Evolutionary conservation across 2,329 filamentous ascomycete species (phyloP).

Genomic region (Sporothrix pallida): DNA sequence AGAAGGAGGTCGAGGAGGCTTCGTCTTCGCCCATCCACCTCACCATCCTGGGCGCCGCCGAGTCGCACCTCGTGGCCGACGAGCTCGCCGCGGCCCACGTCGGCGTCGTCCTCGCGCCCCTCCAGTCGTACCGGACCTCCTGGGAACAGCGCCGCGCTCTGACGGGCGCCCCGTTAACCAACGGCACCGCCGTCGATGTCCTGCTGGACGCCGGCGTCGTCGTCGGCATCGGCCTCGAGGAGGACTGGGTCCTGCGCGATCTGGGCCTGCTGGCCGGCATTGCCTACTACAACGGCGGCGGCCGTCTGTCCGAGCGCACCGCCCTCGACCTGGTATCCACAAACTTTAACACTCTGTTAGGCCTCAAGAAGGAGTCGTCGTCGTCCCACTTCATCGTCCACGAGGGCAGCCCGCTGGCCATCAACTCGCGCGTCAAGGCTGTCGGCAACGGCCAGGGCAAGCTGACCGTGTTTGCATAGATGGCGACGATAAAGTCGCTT

Average conservation of each 20-base stretch:
- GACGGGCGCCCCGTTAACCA: constrained; percentile 68
- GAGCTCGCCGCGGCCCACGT: constrained; percentile 63
- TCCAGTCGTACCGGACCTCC: constrained; percentile 58
- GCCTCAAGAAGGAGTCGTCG: constrained; percentile 46
- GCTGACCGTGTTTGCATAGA: constrained; percentile 46
- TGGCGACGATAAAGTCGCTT: neutral
- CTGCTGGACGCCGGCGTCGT: constrained; percentile 64
- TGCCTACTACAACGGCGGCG: constrained; percentile 62
- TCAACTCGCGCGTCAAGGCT: constrained; percentile 61
- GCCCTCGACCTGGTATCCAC: constrained; percentile 63
- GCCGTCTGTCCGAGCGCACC: constrained; percentile 57
- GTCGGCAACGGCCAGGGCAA: constrained; percentile 53
- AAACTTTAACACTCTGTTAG: constrained; percentile 65
- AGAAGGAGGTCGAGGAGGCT: constrained; percentile 58
- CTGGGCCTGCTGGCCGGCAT: constrained; percentile 65
- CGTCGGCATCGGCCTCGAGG: constrained; percentile 63
- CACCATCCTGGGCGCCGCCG: constrained; percentile 66
- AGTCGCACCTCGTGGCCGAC: constrained; percentile 64
- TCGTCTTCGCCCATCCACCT: constrained; percentile 51
- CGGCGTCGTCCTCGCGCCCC: constrained; percentile 64
- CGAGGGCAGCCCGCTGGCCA: constrained; percentile 67
- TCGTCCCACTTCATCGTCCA: constrained; percentile 63
- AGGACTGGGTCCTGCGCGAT: constrained; percentile 68
- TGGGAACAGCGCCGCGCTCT: constrained; percentile 70
- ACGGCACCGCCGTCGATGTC: constrained; percentile 65